Conservation (phyloP, 371 early-diverging fungal species). For the Circinella minor region DNA sequence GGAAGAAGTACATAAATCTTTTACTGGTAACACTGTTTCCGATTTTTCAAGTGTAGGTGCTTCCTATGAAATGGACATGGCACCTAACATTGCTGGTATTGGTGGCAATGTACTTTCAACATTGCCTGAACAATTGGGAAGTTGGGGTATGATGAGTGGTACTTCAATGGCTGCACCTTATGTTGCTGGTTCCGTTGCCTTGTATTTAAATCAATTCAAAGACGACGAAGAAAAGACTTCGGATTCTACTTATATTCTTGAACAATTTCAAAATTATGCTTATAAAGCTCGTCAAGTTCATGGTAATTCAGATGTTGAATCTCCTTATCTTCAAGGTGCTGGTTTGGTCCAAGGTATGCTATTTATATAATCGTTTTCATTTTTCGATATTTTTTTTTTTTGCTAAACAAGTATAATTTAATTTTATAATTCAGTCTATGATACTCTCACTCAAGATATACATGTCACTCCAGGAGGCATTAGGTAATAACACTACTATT, state of each 20-base stretch:
- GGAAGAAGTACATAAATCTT: constrained; percentile 11
- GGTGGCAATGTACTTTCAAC: constrained; percentile 78
- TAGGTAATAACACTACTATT: constrained; percentile 22
- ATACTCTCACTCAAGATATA: constrained; percentile 55
- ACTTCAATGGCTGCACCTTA: constrained; percentile 77
- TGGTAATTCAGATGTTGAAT: constrained; percentile 21
- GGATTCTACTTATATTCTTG: constrained; percentile 23
- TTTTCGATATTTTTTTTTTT: too few relatives aligned
- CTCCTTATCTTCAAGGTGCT: constrained; percentile 63
- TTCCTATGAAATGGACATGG: constrained; percentile 34
- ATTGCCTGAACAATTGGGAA: constrained; percentile 54
- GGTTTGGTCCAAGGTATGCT: constrained; percentile 65
- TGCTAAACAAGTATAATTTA: not conserved
- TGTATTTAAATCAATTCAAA: constrained; percentile 47
- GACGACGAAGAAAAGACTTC: constrained; percentile 3
- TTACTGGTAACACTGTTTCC: constrained; percentile 46
- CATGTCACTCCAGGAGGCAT: constrained; percentile 61
- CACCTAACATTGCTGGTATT: constrained; percentile 64
- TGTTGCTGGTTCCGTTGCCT: constrained; percentile 66
- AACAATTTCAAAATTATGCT: constrained; percentile 56
- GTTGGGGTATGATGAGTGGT: constrained; percentile 62
- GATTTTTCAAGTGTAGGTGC: constrained; percentile 51
- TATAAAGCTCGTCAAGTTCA: constrained; percentile 24
- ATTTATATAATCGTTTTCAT: too few relatives aligned
- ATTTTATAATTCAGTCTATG: constrained; percentile 31